Evolutionary conservation across 2,329 filamentous ascomycete genomes (phyloP).

Genomic region (Colletotrichum ledebouriae): DNA sequence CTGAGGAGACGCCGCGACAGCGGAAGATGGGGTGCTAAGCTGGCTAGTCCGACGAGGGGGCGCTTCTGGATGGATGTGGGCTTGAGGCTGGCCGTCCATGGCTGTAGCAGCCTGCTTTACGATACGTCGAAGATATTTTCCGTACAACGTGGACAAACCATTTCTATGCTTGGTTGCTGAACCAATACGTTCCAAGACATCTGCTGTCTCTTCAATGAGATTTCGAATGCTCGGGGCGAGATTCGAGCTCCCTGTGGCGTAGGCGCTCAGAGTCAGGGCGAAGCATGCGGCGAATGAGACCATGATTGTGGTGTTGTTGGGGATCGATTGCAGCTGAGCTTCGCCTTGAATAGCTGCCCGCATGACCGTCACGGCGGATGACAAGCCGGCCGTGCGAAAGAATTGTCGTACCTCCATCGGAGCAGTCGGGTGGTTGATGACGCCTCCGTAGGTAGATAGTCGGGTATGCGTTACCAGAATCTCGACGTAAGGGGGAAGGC

Average conservation of each 20-base stretch:
- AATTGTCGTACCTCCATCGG: slow-evolving; percentile 78
- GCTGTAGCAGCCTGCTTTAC: slow-evolving; percentile 54
- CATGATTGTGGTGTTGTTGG: slow-evolving; percentile 84
- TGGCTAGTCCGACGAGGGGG: slow-evolving; percentile 21
- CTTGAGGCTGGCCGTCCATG: slow-evolving; percentile 27
- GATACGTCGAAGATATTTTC: slow-evolving; percentile 60
- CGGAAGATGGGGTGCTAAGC: slow-evolving; percentile 28
- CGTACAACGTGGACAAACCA: slow-evolving; percentile 70
- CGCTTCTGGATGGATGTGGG: slow-evolving; percentile 21
- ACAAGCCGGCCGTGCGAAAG: slow-evolving; percentile 79
- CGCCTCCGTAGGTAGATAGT: slow-evolving; percentile 79
- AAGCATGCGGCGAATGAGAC: slow-evolving; percentile 81
- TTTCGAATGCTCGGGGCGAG: slow-evolving; percentile 73
- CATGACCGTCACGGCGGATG: slow-evolving; percentile 81
- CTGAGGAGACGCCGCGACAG: slow-evolving; percentile 29
- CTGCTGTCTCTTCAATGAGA: slow-evolving; percentile 76
- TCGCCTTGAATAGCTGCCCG: slow-evolving; percentile 81
- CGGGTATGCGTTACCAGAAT: slow-evolving; percentile 80
- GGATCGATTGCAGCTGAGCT: slow-evolving; percentile 78
- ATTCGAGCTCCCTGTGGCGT: slow-evolving; percentile 68
- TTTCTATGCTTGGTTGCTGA: slow-evolving; percentile 75
- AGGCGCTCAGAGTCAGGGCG: slow-evolving; percentile 73
- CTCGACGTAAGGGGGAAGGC: slow-evolving; percentile 79
- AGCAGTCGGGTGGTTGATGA: slow-evolving; percentile 81
- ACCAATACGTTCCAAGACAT: slow-evolving; percentile 77